Conservation (phyloP, 345 rosid species). For the Chamaenerion angustifolium region DNA sequence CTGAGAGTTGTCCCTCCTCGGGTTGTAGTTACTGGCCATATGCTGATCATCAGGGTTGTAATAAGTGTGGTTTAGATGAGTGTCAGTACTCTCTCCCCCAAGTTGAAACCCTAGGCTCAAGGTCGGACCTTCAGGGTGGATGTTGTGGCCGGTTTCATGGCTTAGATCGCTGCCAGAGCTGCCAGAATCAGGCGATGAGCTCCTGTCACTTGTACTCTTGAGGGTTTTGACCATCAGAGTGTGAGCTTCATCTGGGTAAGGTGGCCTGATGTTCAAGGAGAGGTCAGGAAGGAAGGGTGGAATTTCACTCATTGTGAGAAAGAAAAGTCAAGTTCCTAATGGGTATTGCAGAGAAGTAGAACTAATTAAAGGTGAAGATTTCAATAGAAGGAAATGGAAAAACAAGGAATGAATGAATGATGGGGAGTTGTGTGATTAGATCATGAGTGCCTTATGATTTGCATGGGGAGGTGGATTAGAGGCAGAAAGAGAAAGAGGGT, state of each 20-base stretch:
- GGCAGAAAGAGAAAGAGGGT: conserved; percentile 13
- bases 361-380: not conserved
- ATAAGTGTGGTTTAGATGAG: conserved; percentile 2
- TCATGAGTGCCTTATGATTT: conserved; percentile 93
- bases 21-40: no score
- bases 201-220: conserved; percentile 23
- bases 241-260: conserved; percentile 16
- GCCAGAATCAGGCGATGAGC: conserved; percentile 61
- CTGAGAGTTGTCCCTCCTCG: no score
- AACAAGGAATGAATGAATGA: conserved; percentile 4
- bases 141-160: conserved; percentile 37
- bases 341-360: conserved; percentile 9
- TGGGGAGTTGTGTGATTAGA: conserved; percentile 40
- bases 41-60: not conserved
- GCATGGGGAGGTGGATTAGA: conserved; percentile 21
- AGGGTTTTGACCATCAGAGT: conserved; percentile 12
- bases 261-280: conserved; percentile 82
- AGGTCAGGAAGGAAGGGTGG: conserved; percentile 51
- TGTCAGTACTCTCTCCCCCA: conserved; percentile 14
- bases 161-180: conserved; percentile 55
- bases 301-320: conserved; percentile 15
- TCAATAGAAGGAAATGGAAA: conserved; percentile 6
- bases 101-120: conserved; percentile 59
- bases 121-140: conserved; percentile 16
- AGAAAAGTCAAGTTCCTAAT: conserved; percentile 1